Evolutionary conservation across 1,284 basidiomycete species (phyloP), one percentile per base, ranked within the genome.

Genomic region (Wolfiporia cocos): DNA sequence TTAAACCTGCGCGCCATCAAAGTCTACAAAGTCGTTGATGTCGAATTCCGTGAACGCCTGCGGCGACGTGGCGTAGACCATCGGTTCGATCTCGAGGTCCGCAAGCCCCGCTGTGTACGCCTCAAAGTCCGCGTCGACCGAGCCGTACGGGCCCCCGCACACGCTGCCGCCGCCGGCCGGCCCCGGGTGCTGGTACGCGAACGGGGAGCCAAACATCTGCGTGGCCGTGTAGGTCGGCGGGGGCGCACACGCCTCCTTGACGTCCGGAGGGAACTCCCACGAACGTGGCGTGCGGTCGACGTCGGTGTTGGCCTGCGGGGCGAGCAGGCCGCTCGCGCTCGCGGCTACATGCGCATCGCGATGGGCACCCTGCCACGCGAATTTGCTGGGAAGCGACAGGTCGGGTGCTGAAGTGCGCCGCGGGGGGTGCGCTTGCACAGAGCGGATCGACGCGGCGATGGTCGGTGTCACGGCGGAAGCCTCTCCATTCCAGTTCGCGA

Each of bases 221-320:
- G 14, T 14, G 21, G 40, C 30, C 36, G 28, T n/a, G n/a, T 12
- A 32, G 4, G 21, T 12, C 4, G 34, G 32, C 19, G 33, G 44
- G 21, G 43, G 38, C 14, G 41, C 18, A 39, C 35, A 40, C 7
- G 24, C 10, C 33, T 21, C 34, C 18, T 48, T 48, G 4, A 48
- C 34, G 30, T 47, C 44, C 34, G 37, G 37, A n/a, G 53, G 50
- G 49, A 56, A 55, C 21, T 42, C 36, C 3, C 44, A 34, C 14
- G 37, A 38, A 23, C 52, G 48, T 2, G 57, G 57, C 7, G 57
- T 58, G 34, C 43, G 41, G 41, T 58, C 54, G 41, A 53, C 37
- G 40, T 55, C 56, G 17, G 47, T 20, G 21, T 41, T 46, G 23
- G 22, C 18, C n/a, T 14, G n/a, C 4, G 18, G 3, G 35, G 44